phyloP scores from a whole-genome alignment of 768 basidiomycete genomes.

The Agrocybe praecox region DNA sequence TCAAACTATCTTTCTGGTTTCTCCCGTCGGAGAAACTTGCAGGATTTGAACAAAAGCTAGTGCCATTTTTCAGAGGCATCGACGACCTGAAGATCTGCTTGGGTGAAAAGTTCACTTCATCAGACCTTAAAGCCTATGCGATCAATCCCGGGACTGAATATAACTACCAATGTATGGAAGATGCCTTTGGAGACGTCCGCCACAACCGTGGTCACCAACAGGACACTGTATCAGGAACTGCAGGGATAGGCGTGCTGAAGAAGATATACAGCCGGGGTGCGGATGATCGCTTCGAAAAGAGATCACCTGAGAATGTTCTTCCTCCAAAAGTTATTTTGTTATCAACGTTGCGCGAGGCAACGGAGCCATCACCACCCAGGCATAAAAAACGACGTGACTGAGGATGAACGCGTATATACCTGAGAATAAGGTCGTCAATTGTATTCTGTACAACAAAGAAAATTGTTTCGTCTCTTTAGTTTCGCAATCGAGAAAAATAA shows the following conservation, averaged over 20 bases:
- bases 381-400: not conserved
- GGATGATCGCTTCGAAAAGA: not conserved
- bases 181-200: conserved; percentile 26
- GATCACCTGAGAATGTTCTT: conserved; percentile 8
- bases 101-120: conserved; percentile 28
- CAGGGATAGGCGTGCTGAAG: conserved; percentile 19
- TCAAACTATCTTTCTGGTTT: conserved; percentile 17
- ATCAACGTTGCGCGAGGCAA: conserved; percentile 18
- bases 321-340: conserved; percentile 19
- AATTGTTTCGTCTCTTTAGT: no score
- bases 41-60: conserved; percentile 23
- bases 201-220: no score
- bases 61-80: conserved; percentile 27
- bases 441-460: no score
- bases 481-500: not conserved
- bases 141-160: conserved; percentile 11
- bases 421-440: no score
- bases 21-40: conserved; percentile 6
- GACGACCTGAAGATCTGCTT: conserved; percentile 25
- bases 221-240: no score
- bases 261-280: not conserved
- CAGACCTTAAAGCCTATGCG: conserved; percentile 19
- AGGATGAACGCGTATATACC: no score
- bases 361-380: conserved; percentile 15
- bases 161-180: conserved; percentile 21